phyloP scores from a whole-genome alignment of 2,329 filamentous ascomycete genomes.

The Acarospora socialis region DNA sequence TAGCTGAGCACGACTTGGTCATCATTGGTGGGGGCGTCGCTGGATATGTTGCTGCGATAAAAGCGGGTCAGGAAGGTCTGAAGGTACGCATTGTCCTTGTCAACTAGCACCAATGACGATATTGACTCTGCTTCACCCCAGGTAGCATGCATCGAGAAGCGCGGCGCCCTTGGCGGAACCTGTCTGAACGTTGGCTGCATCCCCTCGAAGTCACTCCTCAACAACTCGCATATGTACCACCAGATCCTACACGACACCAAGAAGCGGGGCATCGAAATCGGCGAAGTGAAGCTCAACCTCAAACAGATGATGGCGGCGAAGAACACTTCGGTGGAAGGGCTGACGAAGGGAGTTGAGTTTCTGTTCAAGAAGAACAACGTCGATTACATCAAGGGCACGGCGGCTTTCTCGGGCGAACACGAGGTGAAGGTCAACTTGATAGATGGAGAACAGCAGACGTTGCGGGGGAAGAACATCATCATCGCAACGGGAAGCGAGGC shows the following conservation, averaged over 20 bases:
- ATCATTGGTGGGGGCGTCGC: conserved; percentile 97
- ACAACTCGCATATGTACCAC: conserved; percentile 98
- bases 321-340: conserved; percentile 70
- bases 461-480: conserved; percentile 91
- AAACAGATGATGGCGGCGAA: conserved; percentile 97
- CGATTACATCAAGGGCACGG: conserved; percentile 91
- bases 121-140: no score
- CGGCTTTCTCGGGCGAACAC: conserved; percentile 74
- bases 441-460: conserved; percentile 78
- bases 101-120: no score
- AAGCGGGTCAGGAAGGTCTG: conserved; percentile 91
- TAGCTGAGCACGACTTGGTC: conserved; percentile 90
- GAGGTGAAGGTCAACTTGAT: conserved; percentile 80
- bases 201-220: conserved; percentile 96
- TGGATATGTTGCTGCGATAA: conserved; percentile 97
- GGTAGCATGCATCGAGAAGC: conserved; percentile 98
- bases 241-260: conserved; percentile 94
- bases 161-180: conserved; percentile 84
- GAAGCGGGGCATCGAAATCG: conserved; percentile 91
- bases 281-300: conserved; percentile 93
- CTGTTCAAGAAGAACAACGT: conserved; percentile 99
- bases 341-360: conserved; percentile 97
- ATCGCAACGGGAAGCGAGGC: conserved; percentile 93
- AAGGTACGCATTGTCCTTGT: no score
- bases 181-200: conserved; percentile 99